phyloP scores from a whole-genome alignment of 805 yeast genomes.

The Suhomyces sp. region DNA sequence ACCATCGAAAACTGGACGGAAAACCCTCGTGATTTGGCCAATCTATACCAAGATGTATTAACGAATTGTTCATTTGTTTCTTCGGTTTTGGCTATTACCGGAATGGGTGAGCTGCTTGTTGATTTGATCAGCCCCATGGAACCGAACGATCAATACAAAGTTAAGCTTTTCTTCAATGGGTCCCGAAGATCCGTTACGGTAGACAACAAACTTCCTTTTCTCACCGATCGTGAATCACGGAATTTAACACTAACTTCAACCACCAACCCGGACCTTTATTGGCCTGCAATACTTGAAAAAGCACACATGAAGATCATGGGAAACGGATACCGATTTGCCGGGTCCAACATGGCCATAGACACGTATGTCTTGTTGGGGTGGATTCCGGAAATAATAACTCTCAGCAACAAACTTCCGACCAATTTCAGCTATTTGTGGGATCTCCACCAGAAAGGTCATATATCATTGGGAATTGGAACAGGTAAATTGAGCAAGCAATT shows the following conservation, averaged over 20 bases:
- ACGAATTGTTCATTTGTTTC: conserved; percentile 78
- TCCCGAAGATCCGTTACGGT: conserved; percentile 45
- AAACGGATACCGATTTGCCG: conserved; percentile 59
- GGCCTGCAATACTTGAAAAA: conserved; percentile 79
- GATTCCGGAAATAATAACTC: conserved; percentile 59
- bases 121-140: conserved; percentile 6
- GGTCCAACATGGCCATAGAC: conserved; percentile 77
- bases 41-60: conserved; percentile 49
- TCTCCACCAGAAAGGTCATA: conserved; percentile 29
- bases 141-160: conserved; percentile 32
- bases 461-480: conserved; percentile 69
- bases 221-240: conserved; percentile 18
- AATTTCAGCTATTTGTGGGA: conserved; percentile 19
- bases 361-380: conserved; percentile 66
- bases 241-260: conserved; percentile 38
- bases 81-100: conserved; percentile 53
- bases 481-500: conserved; percentile 41
- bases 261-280: conserved; percentile 32
- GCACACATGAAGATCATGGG: conserved; percentile 65
- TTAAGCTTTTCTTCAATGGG: conserved; percentile 55
- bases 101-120: conserved; percentile 10
- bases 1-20: conserved; percentile 5
- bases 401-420: conserved; percentile 30
- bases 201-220: conserved; percentile 46
- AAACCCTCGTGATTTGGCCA: conserved; percentile 5